These are phyloP conservation scores for Cyclocybe aegerita DNA, from an alignment of 768 basidiomycete species.

Conservation along the genomic window DNA sequence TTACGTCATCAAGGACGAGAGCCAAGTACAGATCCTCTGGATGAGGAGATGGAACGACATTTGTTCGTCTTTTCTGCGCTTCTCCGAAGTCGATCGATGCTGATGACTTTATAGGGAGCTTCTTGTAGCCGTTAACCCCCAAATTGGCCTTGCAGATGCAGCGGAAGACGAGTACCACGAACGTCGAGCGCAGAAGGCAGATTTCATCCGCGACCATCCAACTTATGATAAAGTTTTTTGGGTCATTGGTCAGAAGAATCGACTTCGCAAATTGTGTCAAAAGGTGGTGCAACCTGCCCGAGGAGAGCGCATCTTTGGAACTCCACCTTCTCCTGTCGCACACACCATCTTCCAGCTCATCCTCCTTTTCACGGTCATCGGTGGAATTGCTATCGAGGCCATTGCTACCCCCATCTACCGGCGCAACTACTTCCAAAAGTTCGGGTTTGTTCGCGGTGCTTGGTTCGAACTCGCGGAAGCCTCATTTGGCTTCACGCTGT, in stretches of 20 bases:
- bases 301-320: slow-evolving; percentile 88
- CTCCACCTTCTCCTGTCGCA: slow-evolving; percentile 58
- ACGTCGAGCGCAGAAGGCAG: slow-evolving; percentile 72
- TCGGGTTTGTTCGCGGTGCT: slow-evolving; percentile 63
- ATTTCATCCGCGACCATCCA: slow-evolving; percentile 88
- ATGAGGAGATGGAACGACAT: slow-evolving; percentile 71
- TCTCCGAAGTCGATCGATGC: not conserved
- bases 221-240: slow-evolving; percentile 89
- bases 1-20: slow-evolving; percentile 42
- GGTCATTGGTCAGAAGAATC: slow-evolving; percentile 81
- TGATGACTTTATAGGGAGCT: slow-evolving; percentile 52
- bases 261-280: slow-evolving; percentile 75
- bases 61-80: slow-evolving; percentile 45
- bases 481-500: slow-evolving; percentile 65
- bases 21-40: slow-evolving; percentile 30
- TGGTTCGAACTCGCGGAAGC: slow-evolving; percentile 91
- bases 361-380: slow-evolving; percentile 74
- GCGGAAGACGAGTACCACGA: slow-evolving; percentile 65
- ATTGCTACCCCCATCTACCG: slow-evolving; percentile 87
- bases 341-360: slow-evolving; percentile 74
- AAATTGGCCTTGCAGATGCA: slow-evolving; percentile 47
- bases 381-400: slow-evolving; percentile 78
- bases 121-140: slow-evolving; percentile 62
- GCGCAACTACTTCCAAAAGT: slow-evolving; percentile 56
- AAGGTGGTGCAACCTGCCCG: slow-evolving; percentile 78